Evolutionary conservation across 177 flowering plant genomes (phyloP).

Genomic region (Vitis hybrid): DNA sequence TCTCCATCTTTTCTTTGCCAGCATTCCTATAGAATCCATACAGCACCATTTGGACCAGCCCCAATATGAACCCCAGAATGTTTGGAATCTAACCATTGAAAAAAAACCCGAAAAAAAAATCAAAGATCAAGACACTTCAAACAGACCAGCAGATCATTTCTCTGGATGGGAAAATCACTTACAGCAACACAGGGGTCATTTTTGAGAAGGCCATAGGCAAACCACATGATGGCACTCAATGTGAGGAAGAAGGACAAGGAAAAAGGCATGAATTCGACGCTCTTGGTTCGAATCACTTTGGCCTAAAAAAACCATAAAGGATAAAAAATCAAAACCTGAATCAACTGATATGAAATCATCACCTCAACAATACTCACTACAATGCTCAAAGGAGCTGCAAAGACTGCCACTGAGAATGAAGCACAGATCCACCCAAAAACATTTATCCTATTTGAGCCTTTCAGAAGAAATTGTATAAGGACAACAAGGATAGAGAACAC

Average conservation of each 20-base stretch:
- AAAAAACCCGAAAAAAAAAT: background rate
- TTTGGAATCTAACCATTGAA: slow-evolving; percentile 51
- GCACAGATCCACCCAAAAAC: slow-evolving; percentile 62
- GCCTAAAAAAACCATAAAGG: slow-evolving; percentile 26
- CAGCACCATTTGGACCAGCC: slow-evolving; percentile 63
- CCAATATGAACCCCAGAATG: slow-evolving; percentile 57
- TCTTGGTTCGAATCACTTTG: slow-evolving; percentile 54
- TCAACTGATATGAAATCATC: background rate
- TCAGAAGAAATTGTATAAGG: slow-evolving; percentile 20
- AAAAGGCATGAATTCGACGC: slow-evolving; percentile 81
- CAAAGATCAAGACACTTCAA: no score
- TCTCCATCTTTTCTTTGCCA: slow-evolving; percentile 13
- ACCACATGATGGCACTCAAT: slow-evolving; percentile 65
- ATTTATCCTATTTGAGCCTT: slow-evolving; percentile 18
- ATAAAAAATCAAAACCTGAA: background rate
- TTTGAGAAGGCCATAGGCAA: slow-evolving; percentile 51
- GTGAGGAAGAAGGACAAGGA: slow-evolving; percentile 64
- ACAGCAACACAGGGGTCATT: slow-evolving; percentile 57
- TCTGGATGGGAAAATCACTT: slow-evolving; percentile 17
- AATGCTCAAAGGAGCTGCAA: slow-evolving; percentile 61
- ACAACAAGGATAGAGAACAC: slow-evolving; percentile 29
- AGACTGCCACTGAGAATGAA: slow-evolving; percentile 46
- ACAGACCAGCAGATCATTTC: no score
- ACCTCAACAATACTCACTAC: slow-evolving; percentile 30
- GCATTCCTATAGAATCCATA: slow-evolving; percentile 42